These are phyloP conservation scores for Anisodus acutangulus DNA, from an alignment of 257 asterid species.

Conservation along the genomic window DNA sequence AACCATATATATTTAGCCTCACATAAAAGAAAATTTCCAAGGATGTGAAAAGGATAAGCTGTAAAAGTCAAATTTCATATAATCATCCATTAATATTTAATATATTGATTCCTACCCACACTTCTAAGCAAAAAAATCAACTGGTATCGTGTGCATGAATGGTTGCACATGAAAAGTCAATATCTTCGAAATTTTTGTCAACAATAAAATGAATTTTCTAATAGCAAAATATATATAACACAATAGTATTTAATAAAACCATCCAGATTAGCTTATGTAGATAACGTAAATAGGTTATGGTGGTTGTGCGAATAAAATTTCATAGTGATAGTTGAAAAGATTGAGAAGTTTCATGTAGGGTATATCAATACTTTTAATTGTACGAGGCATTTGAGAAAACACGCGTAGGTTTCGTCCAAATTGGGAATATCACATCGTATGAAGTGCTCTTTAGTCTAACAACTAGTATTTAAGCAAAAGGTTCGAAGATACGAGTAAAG, in stretches of 20 bases:
- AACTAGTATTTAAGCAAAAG: background rate
- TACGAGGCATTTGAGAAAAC: background rate
- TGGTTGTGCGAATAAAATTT: background rate
- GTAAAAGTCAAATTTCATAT: background rate
- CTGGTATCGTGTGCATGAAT: background rate
- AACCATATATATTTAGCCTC: background rate
- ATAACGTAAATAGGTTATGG: too few species aligned
- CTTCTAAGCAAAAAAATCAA: background rate
- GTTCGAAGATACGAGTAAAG: too few species aligned
- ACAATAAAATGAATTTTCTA: background rate
- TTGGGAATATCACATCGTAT: background rate
- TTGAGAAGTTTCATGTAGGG: background rate
- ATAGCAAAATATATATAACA: background rate
- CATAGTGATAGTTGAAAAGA: background rate
- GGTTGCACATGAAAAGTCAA: background rate
- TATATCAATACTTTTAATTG: too few species aligned
- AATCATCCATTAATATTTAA: background rate
- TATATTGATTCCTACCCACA: background rate
- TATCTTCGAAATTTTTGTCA: background rate
- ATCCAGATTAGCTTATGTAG: background rate
- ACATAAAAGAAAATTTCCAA: background rate
- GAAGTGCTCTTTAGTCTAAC: too few species aligned
- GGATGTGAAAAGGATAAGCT: background rate
- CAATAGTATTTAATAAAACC: background rate
- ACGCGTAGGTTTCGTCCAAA: background rate